A percentile compares a stretch with the other conserved stretches of the same genome.
Conservation (phyloP, 2,329 filamentous ascomycete species). For the Xylaria sp. region DNA sequence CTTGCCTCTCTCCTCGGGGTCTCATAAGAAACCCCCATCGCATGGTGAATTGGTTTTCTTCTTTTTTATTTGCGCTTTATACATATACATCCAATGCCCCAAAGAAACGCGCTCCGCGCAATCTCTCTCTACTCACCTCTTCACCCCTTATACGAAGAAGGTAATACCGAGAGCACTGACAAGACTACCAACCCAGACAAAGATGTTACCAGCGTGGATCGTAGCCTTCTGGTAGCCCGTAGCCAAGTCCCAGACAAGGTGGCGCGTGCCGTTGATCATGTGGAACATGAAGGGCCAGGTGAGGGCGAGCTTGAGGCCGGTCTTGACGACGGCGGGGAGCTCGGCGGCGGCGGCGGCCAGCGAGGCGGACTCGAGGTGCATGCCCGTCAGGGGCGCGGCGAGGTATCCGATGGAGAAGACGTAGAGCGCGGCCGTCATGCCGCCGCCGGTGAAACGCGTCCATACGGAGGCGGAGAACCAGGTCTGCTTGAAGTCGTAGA, state of each 20-base stretch:
- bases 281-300: conserved; percentile 59
- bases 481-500: conserved; percentile 84
- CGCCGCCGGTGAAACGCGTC: conserved; percentile 78
- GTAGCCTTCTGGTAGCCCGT: conserved; percentile 46
- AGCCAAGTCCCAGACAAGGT: conserved; percentile 49
- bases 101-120: not conserved
- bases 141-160: conserved; percentile 40
- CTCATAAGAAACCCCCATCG: not conserved
- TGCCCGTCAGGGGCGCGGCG: conserved; percentile 65
- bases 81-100: not conserved
- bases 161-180: conserved; percentile 43
- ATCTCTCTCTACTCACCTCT: too few species aligned
- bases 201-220: conserved; percentile 43
- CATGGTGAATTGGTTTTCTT: not conserved
- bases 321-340: conserved; percentile 56
- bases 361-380: conserved; percentile 54
- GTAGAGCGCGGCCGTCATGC: conserved; percentile 71
- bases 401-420: conserved; percentile 77
- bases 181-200: conserved; percentile 44
- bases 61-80: not conserved
- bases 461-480: conserved; percentile 68
- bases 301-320: conserved; percentile 48
- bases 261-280: conserved; percentile 50
- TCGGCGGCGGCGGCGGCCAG: conserved; percentile 56
- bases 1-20: not conserved